Base-by-base conservation (phyloP, 2,329 filamentous ascomycete genomes). In the Claviceps quebecensis region DNA sequence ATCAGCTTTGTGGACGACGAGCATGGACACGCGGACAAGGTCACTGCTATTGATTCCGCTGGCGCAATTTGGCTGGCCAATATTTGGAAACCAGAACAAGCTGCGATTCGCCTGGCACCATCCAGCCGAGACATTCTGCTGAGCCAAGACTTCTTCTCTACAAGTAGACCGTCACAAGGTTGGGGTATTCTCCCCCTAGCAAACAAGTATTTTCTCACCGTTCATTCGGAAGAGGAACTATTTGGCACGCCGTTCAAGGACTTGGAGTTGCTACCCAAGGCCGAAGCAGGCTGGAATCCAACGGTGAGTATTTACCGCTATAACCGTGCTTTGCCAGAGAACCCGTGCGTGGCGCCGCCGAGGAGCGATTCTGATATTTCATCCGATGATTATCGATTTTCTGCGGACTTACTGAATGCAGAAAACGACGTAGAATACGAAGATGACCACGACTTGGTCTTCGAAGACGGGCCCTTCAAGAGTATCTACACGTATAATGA, bases 161-260 rank as follows among this genome's bases (percentile, higher is more conserved):
- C 55, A 19, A 19, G 19, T 19, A 19, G 19, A 17, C 48, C 53
- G 1, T 65, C 65, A 6, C 60, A 58, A 48, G 74, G 72, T 1
- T 78, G 75, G 75, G 73, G 74, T 7, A 66, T 77, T 9, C 59
- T 76, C 41, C 66, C 72, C 6, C 57, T 78, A 5, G 67, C 69
- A 0, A 65, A 69, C 37, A 67, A 63, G 48, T 68, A 65, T 53
- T 77, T 77, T 55, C 58, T 70, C 47, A 55, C 57, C 3, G 68
- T 69, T 34, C 53, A 60, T 17, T 60, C 60, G 19, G 53, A 61
- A 17, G 60, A 65, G 49, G 63, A 69, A 36, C 55, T 69, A 17
- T 56, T 69, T 37, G 67, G 67, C n/a, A 45, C 62, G 11, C 50
- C 59, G 5, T 41, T 56, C 13, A 52, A 38, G 26, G 50, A 55